Base-by-base conservation (phyloP, 2,329 filamentous ascomycete genomes). In the Chaetomium olivaceum region DNA sequence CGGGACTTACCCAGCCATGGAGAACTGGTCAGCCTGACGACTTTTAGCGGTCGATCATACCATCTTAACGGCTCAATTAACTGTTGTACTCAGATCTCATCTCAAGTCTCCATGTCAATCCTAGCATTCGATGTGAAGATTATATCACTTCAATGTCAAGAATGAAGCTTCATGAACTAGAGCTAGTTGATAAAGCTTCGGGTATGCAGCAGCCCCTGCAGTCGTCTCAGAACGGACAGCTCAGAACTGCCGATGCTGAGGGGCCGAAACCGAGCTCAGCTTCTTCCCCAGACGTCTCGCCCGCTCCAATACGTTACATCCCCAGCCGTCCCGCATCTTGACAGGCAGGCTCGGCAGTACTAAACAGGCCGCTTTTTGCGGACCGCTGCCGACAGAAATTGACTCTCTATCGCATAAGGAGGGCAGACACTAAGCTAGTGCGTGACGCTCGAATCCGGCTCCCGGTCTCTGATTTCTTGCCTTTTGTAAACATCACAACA, bases 191-290 rank as follows among this genome's bases (percentile, higher is more conserved):
- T 43, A 7, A 43, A 43, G 39, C 16, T 7, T 4, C 39, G 4
- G 16, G 39, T 19, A 43, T 43, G 39, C 16, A 43, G 16, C 16
- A 43, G 39, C 39, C 16, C 36, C 36, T 39, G 12, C 46, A 60
- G n/a, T 6, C 43, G 14, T 4, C 46, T 46, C 21, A 25, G 14
- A 46, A 48, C 31, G 25, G 31, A 5, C 60, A 33, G 14, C 5
- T 25, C 31, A 62, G 33, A 67, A 65, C 61, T 67, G 65, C 65
- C 65, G 65, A 61, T 21, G 51, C 50, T 29, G 27, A 61, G 43
- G 16, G 56, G 51, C n/a, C 36, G 59, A 33, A 63, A 60, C 23
- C 60, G 56, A 64, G 62, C 36, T 57, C 62, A 63, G 62, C 58
- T 62, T 57, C 33, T 61, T 6, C 50, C 62, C 54, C 59, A 62